These are phyloP conservation scores for Tylopilus rubrobrunneus DNA, from an alignment of 768 basidiomycete species.

Conservation along the genomic window DNA sequence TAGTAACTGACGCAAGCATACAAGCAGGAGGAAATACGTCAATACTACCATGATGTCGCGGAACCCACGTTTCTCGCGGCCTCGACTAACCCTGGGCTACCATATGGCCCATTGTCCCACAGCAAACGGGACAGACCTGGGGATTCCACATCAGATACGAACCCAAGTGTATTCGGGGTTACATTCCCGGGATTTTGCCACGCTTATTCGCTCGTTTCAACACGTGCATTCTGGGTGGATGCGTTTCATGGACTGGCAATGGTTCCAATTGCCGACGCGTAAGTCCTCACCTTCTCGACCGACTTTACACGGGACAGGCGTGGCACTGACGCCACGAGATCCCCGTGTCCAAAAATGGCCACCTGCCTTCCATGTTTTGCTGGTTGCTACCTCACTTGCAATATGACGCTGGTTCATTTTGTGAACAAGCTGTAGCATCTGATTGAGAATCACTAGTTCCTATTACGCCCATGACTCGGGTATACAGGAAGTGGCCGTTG, in stretches of 20 bases:
- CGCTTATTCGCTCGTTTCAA: constrained; percentile 63
- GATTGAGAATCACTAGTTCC: constrained; percentile 17
- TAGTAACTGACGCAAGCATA: constrained; percentile 16
- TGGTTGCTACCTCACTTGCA: constrained; percentile 11
- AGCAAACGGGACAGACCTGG: not conserved
- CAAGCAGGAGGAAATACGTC: constrained; percentile 33
- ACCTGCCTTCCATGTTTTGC: not conserved
- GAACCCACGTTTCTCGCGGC: constrained; percentile 28
- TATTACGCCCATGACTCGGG: constrained; percentile 8
- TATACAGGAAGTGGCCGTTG: constrained; percentile 18
- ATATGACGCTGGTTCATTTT: constrained; percentile 15
- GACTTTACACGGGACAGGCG: constrained; percentile 1
- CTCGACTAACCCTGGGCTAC: constrained; percentile 6
- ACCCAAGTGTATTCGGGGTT: constrained; percentile 6
- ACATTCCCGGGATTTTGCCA: constrained; percentile 31
- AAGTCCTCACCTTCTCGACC: constrained; percentile 28
- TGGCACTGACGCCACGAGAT: constrained; percentile 18
- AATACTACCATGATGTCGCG: constrained; percentile 28
- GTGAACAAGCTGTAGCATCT: constrained; percentile 8
- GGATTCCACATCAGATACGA: not conserved
- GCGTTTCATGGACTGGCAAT: constrained; percentile 76
- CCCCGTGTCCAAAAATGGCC: constrained; percentile 11
- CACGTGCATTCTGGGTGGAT: constrained; percentile 82
- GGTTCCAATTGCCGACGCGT: constrained; percentile 85
- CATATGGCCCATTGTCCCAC: not conserved